Evolutionary conservation across 208 protist species (phyloP).

Genomic region (Crithidia mellificae): DNA sequence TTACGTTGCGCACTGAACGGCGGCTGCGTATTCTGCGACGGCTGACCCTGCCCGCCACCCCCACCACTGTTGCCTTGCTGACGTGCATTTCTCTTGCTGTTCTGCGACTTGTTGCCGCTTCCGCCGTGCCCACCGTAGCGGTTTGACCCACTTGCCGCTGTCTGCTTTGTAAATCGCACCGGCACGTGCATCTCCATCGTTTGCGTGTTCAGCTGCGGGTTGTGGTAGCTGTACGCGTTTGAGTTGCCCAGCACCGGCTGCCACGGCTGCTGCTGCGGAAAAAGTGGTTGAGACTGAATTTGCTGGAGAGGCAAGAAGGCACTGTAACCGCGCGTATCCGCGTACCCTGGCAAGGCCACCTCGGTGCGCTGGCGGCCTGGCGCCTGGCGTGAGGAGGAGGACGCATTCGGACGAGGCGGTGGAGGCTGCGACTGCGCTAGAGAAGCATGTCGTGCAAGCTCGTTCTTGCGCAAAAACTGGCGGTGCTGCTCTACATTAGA

Average conservation of each 20-base stretch:
- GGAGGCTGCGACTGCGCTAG: constrained; percentile 8
- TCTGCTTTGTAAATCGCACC: constrained; percentile 19
- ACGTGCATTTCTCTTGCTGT: constrained; percentile 3
- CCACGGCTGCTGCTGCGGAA: constrained; percentile 11
- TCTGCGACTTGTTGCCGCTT: background rate
- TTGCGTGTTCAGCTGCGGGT: constrained; percentile 38
- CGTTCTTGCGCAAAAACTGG: constrained; percentile 25
- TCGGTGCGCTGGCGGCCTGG: constrained; percentile 20
- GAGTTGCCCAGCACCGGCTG: constrained; percentile 23
- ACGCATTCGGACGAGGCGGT: too few species aligned
- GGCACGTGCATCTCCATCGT: constrained; percentile 34
- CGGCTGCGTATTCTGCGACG: too few species aligned
- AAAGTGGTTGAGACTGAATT: too few species aligned
- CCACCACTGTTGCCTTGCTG: background rate
- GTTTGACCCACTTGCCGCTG: background rate
- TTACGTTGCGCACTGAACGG: too few species aligned
- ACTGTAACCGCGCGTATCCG: background rate
- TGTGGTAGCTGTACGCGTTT: constrained; percentile 26
- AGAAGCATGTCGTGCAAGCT: constrained; percentile 27
- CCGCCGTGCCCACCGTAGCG: constrained; percentile 5
- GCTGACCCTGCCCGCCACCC: too few species aligned
- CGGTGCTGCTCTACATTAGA: constrained; percentile 23
- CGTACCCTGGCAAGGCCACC: constrained; percentile 3
- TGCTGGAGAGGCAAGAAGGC: background rate
- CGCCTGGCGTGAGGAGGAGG: background rate